phyloP scores from a whole-genome alignment of 208 protist genomes.

The Leishmania major region DNA sequence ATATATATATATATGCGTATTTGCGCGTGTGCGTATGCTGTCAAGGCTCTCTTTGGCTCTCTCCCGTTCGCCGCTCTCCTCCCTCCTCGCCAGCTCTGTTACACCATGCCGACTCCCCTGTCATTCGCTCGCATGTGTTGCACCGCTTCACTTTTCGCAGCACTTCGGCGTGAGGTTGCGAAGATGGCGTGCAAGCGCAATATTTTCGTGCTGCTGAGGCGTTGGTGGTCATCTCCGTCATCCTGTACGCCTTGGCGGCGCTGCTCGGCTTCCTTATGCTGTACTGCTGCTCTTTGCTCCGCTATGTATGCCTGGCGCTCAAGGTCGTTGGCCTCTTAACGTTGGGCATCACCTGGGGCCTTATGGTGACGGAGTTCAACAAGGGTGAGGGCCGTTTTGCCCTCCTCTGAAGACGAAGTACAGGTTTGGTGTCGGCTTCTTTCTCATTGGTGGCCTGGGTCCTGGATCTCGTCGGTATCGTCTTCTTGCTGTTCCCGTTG shows the following conservation, averaged over 20 bases:
- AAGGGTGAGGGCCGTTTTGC: too few relatives aligned
- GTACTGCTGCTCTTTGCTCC: constrained; percentile 23
- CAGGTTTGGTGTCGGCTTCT: constrained; percentile 34
- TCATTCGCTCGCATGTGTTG: neutral
- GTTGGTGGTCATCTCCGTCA: constrained; percentile 44
- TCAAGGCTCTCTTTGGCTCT: neutral
- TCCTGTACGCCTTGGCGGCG: constrained; percentile 21
- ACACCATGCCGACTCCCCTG: neutral
- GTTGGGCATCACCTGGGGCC: neutral
- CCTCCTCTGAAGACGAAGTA: neutral
- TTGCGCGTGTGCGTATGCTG: too few relatives aligned
- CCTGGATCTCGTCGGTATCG: constrained; percentile 38
- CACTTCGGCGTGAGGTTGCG: neutral
- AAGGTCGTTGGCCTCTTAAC: neutral
- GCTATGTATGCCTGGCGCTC: neutral
- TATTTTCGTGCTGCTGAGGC: constrained; percentile 39
- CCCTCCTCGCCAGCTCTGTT: neutral
- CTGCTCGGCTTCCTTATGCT: constrained; percentile 11
- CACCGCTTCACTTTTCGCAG: neutral
- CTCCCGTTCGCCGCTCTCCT: neutral
- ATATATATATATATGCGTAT: too few relatives aligned
- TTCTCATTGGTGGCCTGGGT: constrained; percentile 37
- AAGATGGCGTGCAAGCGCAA: constrained; percentile 21
- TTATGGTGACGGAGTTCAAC: too few relatives aligned
- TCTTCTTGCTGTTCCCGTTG: constrained; percentile 21